These are phyloP conservation scores for Trichoderma arundinaceum DNA, from an alignment of 2,329 filamentous ascomycete genomes.

Conservation along the genomic window DNA sequence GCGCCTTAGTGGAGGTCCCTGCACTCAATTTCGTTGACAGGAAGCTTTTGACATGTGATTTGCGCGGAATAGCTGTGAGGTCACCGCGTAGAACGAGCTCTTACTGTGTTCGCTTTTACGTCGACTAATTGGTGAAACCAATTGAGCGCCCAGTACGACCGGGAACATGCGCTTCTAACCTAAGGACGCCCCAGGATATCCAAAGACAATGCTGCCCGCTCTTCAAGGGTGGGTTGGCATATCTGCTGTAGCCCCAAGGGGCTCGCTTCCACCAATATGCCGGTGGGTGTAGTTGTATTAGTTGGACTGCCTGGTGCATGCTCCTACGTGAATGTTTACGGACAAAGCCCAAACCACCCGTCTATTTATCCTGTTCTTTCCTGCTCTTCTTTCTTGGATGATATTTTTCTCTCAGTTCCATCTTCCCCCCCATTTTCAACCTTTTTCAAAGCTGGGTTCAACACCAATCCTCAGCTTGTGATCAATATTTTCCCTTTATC, in stretches of 20 bases:
- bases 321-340: background rate
- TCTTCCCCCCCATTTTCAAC: slow-evolving; percentile 35
- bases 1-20: slow-evolving; percentile 1
- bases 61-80: background rate
- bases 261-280: slow-evolving; percentile 13
- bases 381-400: background rate
- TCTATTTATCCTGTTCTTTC: slow-evolving; percentile 23
- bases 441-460: slow-evolving; percentile 42
- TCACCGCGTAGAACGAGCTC: background rate
- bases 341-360: slow-evolving; percentile 3
- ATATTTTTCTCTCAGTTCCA: background rate
- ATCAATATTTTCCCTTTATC: slow-evolving; percentile 36
- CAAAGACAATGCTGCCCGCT: slow-evolving; percentile 28
- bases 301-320: background rate
- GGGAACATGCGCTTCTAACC: background rate
- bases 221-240: slow-evolving; percentile 8
- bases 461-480: slow-evolving; percentile 40
- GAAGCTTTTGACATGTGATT: slow-evolving; percentile 27
- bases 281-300: background rate
- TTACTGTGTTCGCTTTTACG: background rate
- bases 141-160: background rate
- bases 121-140: background rate
- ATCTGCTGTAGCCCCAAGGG: slow-evolving; percentile 18
- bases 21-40: slow-evolving; percentile 11
- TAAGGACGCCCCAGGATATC: background rate